A percentile compares a stretch with the other conserved stretches of the same genome.
Evolutionary conservation across 1,284 basidiomycete species (phyloP).

Genomic region (Inonotus hispidus): DNA sequence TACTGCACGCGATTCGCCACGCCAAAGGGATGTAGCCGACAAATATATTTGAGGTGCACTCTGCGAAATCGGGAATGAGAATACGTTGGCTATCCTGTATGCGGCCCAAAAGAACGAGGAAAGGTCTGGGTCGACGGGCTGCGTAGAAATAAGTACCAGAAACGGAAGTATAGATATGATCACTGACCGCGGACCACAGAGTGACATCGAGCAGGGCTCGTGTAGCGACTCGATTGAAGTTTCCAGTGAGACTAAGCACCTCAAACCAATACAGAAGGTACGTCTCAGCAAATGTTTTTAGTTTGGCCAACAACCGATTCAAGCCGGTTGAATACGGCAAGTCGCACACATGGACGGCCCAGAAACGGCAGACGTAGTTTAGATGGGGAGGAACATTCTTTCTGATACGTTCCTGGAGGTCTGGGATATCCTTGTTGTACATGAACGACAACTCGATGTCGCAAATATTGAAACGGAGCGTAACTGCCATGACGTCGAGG

Average conservation of each 20-base stretch:
- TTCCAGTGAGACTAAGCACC: conserved; percentile 23
- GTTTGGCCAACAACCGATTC: neutral
- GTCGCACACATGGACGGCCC: neutral
- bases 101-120: no score
- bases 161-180: no score
- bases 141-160: neutral
- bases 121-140: neutral
- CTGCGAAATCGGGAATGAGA: no score
- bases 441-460: neutral
- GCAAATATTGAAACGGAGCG: conserved; percentile 8
- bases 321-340: neutral
- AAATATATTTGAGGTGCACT: no score
- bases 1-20: no score
- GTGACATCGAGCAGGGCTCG: neutral
- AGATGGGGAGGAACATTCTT: neutral
- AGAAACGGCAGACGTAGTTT: neutral
- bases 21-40: no score
- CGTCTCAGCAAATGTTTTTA: conserved; percentile 17
- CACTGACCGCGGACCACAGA: neutral
- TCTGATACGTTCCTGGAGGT: neutral
- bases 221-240: neutral
- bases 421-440: neutral
- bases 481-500: neutral
- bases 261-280: conserved; percentile 28
- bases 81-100: no score